These are phyloP conservation scores for Camellia granthamiana DNA, from an alignment of 148 eudicot species.

Conservation along the genomic window DNA sequence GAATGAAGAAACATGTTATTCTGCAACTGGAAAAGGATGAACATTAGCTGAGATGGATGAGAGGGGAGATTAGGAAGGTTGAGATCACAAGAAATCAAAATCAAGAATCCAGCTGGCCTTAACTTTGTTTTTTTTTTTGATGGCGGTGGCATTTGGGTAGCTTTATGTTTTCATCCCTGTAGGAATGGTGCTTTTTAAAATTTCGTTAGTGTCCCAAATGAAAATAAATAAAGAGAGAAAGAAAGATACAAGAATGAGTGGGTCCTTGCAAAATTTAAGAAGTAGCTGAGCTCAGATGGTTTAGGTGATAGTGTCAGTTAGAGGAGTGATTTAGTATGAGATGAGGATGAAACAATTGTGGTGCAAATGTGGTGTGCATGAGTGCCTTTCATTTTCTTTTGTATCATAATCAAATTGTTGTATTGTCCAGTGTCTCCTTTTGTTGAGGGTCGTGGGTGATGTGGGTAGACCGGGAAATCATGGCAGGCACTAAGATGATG, in stretches of 20 bases:
- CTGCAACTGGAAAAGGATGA: background rate
- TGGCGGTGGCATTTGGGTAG: background rate
- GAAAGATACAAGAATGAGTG: background rate
- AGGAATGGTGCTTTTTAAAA: background rate
- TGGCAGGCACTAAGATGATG: no score
- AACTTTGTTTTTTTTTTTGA: background rate
- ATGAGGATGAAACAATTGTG: background rate
- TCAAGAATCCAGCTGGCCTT: background rate
- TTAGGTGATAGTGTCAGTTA: background rate
- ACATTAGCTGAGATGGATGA: background rate
- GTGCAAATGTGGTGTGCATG: background rate
- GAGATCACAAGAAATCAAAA: background rate
- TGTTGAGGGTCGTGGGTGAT: no score
- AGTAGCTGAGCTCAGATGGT: conserved; percentile 4
- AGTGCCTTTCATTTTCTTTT: background rate
- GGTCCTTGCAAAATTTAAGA: background rate
- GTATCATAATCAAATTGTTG: background rate
- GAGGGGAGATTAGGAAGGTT: background rate
- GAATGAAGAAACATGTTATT: background rate
- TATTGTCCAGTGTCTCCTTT: background rate
- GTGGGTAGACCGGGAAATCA: no score
- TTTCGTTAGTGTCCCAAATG: background rate
- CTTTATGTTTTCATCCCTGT: background rate
- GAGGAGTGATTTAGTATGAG: background rate
- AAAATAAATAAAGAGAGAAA: background rate